phyloP scores from a whole-genome alignment of 1,284 basidiomycete genomes.

The Crucibulum cyathiforme region DNA sequence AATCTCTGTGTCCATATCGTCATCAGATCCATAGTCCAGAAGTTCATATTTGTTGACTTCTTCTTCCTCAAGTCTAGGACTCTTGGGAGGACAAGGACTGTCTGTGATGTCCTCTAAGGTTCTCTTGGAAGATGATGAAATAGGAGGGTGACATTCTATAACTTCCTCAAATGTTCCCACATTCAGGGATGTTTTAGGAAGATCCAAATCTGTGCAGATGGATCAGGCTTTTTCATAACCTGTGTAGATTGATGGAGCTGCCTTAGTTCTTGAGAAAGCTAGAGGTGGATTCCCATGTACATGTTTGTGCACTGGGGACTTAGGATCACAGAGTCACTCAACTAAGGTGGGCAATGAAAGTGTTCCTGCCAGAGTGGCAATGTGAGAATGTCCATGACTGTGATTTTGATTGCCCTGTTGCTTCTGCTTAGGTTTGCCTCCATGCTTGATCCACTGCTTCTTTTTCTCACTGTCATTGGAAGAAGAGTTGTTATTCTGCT shows the following conservation, averaged over 20 bases:
- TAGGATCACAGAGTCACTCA: neutral
- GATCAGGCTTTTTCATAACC: neutral
- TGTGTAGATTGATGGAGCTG: neutral
- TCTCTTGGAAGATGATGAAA: neutral
- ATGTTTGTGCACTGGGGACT: neutral
- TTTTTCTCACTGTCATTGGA: neutral
- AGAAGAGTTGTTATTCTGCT: neutral
- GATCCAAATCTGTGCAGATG: neutral
- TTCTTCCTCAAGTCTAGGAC: neutral
- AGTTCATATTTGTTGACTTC: neutral
- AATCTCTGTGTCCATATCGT: neutral
- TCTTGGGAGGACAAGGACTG: neutral
- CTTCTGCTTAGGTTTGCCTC: constrained; percentile 1
- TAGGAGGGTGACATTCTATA: neutral
- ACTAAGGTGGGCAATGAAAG: neutral
- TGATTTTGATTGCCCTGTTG: neutral
- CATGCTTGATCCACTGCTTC: neutral
- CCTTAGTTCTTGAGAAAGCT: neutral
- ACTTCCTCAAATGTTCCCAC: neutral
- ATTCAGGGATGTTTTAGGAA: neutral
- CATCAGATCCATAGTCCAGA: neutral
- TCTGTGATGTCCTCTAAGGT: neutral
- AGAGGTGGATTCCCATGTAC: neutral
- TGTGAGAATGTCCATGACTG: neutral
- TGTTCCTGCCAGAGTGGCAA: neutral